Evolutionary conservation across 1,139 yeast genomes (phyloP), one percentile per base, ranked within the genome.

Genomic region (Yamadazyma friedrichii): DNA sequence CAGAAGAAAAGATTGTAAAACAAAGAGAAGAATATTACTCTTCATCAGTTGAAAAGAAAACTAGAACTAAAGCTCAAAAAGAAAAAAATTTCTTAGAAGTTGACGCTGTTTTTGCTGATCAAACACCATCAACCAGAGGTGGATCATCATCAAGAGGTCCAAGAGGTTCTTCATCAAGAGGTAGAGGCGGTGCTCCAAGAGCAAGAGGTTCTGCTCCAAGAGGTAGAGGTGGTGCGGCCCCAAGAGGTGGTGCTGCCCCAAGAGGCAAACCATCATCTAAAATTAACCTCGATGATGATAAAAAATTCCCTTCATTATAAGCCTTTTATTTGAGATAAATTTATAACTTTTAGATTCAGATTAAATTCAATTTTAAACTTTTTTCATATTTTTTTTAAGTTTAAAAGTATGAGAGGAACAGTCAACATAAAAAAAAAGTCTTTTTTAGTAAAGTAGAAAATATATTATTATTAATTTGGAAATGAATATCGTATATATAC

Each of bases 71-170:
- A 76, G 72, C 80, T 47, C 73, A 68, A 59, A 84, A 84, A 76
- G 80, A 80, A 61, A 85, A 84, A 80, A 76, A 74, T 60, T 71
- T 71, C 64, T 76, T 85, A 62, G 87, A 83, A 52, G 68, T 83
- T 55, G 78, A 79, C 50, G 84, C 88, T 48, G 66, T 76, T 43
- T 83, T 83, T 59, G 74, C 82, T 51, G 88, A 82, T 48, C 67
- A 73, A 49, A 52, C 49, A 31, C 49, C 57, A 42, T 39, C 46
- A 37, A 41, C 50, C 31, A 31, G 31, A 17, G 36, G 31, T 25
- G 57, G 53, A 46, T 50, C 57, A 47, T 10, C 35, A n/a, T 28
- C 41, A 20, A 36, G 40, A 40, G 41, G 41, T 33, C 17, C 42
- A 10, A 41, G 44, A 41, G 43, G 43, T 31, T 28, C 39, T 6